A percentile compares a stretch with the other conserved stretches of the same genome.
These are phyloP conservation scores for Penicillium waksmanii DNA, from an alignment of 495 filamentous ascomycete species.

Conservation along the genomic window DNA sequence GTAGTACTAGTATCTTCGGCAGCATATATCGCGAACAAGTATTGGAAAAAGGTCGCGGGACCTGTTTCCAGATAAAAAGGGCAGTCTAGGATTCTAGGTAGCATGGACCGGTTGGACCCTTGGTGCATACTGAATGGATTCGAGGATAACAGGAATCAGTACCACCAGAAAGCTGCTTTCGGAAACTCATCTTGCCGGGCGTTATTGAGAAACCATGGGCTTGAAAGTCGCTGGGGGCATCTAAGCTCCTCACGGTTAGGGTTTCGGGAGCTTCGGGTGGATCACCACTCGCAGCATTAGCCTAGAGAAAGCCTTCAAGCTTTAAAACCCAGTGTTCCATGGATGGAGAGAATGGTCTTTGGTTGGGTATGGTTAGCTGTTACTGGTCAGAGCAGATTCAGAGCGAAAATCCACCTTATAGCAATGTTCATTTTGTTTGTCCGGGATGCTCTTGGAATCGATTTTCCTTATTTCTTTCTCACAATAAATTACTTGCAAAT, in stretches of 20 bases:
- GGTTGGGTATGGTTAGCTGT: neutral
- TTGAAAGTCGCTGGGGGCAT: neutral
- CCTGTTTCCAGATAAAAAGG: conserved; percentile 11
- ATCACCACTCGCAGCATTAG: neutral
- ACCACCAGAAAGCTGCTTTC: conserved; percentile 16
- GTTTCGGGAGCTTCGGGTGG: conserved; percentile 19
- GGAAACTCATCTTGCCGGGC: conserved; percentile 10
- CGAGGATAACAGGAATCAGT: conserved; percentile 15
- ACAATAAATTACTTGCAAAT: too few relatives aligned
- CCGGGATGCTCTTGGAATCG: too few relatives aligned
- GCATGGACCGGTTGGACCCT: conserved; percentile 21
- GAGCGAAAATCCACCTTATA: too few relatives aligned
- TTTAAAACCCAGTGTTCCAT: neutral
- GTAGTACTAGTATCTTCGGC: neutral
- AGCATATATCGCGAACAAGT: neutral
- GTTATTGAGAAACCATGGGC: neutral
- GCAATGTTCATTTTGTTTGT: too few relatives aligned
- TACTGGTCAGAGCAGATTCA: too few relatives aligned
- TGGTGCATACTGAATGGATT: conserved; percentile 13
- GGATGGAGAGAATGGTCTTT: neutral
- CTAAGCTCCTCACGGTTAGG: conserved; percentile 7
- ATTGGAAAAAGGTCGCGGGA: neutral
- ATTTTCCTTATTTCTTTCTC: too few relatives aligned
- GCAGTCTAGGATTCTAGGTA: conserved; percentile 8
- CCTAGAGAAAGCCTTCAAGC: neutral